Conservation (phyloP, 768 basidiomycete genomes). For the Cantharellus cinnabarinus region DNA sequence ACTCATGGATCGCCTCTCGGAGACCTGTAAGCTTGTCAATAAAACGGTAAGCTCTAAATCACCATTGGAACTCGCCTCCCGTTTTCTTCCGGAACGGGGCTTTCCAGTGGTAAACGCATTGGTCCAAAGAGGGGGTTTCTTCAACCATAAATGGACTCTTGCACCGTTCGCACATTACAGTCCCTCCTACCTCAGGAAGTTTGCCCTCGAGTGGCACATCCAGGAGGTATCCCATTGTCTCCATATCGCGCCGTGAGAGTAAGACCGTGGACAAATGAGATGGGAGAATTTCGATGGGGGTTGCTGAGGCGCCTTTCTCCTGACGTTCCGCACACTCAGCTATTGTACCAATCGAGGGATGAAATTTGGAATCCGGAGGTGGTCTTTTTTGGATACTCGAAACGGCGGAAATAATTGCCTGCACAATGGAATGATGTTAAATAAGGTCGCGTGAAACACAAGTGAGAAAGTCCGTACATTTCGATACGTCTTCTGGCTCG, state of each 20-base stretch:
- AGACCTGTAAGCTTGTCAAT: conserved; percentile 29
- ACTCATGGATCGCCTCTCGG: conserved; percentile 48
- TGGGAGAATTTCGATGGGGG: conserved; percentile 32
- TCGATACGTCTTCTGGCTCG: conserved; percentile 64
- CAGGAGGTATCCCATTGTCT: conserved; percentile 48
- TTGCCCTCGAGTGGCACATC: conserved; percentile 29
- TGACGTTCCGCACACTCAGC: conserved; percentile 34
- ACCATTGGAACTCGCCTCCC: conserved; percentile 30
- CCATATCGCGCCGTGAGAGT: conserved; percentile 35
- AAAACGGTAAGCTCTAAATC: not conserved
- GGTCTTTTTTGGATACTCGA: conserved; percentile 32
- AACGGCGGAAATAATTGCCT: conserved; percentile 34
- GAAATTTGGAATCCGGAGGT: conserved; percentile 33
- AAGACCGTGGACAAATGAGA: conserved; percentile 32
- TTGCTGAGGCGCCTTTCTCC: conserved; percentile 33
- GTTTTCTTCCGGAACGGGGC: conserved; percentile 37
- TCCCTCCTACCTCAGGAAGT: conserved; percentile 29
- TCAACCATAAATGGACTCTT: conserved; percentile 45
- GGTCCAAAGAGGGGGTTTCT: conserved; percentile 30
- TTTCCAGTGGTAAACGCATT: conserved; percentile 77
- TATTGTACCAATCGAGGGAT: conserved; percentile 64
- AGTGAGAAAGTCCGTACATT: conserved; percentile 27
- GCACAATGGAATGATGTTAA: conserved; percentile 4
- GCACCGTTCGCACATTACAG: conserved; percentile 61
- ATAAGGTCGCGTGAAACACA: conserved; percentile 7